Evolutionary conservation across 176 grass and related monocot genomes (phyloP), one percentile per base, ranked within the genome.

Genomic region (Carex kokanica): DNA sequence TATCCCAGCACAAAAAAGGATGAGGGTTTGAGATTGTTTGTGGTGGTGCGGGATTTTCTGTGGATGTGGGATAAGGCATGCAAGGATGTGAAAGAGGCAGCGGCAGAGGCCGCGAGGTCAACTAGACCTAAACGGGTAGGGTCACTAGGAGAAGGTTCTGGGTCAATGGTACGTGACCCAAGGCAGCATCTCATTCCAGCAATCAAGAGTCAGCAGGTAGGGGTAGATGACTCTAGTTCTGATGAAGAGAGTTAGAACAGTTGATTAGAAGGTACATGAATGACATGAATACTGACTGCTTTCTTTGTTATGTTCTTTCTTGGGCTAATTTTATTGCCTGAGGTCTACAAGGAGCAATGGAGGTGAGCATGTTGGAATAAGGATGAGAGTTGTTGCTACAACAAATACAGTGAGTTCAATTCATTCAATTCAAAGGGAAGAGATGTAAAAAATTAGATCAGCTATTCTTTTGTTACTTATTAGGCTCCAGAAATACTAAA

Each of bases 21-120:
- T 3, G 96, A 99, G 83, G 93, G 93, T 5, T 75, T 99, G 18
- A 85, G 88, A 14, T 84, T 99, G 84, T 99, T 99, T 83, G 91
- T 91, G 24, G 54, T 98, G 13, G 88, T 95, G 23, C 82, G 93
- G 38, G 91, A 99, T 78, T 95, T 93, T 61, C 86, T 99, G 18
- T 59, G 74, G 59, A 93, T 99, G 85, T 81, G 94, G 67, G 96
- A 93, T 51, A 99, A 86, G 86, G 86, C 86, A 49, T 93, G 96
- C 84, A 93, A 91, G 80, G 93, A 95, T 69, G 89, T 99, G 54
- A 95, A 89, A 78, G 89, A 93, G 86, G 83, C 79, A 78, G 41
- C 40, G 71, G 81, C 82, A 81, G 20, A 38, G 14, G 18, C 14
- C 1, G 38, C 38, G 6, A 82, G 40, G 63, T 41, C 41, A 8